Conservation (phyloP, 345 rosid genomes). For the Carallia pectinifolia region DNA sequence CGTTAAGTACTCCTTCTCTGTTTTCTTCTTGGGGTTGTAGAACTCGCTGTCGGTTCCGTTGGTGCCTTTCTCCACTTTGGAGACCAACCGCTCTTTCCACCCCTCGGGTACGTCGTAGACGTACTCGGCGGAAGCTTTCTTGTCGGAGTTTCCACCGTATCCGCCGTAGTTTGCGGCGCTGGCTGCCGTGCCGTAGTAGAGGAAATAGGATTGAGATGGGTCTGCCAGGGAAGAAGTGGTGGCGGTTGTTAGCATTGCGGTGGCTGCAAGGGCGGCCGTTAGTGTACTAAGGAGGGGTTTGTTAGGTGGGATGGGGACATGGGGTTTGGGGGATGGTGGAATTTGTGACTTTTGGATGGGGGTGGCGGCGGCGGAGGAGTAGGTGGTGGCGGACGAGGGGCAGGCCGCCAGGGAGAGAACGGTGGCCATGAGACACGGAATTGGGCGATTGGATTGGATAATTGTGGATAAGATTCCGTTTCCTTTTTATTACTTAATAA, state of each 20-base stretch:
- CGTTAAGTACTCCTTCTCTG: slow-evolving; percentile 84
- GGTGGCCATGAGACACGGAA: slow-evolving; percentile 46
- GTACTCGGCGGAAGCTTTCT: slow-evolving; percentile 86
- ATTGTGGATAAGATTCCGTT: slow-evolving; percentile 16
- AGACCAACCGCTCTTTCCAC: slow-evolving; percentile 85
- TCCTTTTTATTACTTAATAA: background rate
- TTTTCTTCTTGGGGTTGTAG: slow-evolving; percentile 76
- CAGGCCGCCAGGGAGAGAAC: slow-evolving; percentile 44
- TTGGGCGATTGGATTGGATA: background rate
- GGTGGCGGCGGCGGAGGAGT: slow-evolving; percentile 44
- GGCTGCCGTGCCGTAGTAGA: slow-evolving; percentile 95
- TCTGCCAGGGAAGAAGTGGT: slow-evolving; percentile 54
- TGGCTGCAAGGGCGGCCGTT: slow-evolving; percentile 44
- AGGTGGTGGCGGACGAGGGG: slow-evolving; percentile 42
- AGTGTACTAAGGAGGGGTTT: slow-evolving; percentile 35
- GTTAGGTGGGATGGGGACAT: slow-evolving; percentile 12
- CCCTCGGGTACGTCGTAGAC: slow-evolving; percentile 87
- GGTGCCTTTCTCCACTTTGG: slow-evolving; percentile 95
- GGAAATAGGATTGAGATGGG: slow-evolving; percentile 31
- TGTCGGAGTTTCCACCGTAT: slow-evolving; percentile 85
- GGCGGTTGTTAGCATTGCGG: slow-evolving; percentile 40
- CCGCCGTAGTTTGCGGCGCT: slow-evolving; percentile 95
- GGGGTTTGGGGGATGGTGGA: slow-evolving; percentile 18
- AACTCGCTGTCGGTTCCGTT: slow-evolving; percentile 91
- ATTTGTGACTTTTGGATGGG: slow-evolving; percentile 24